Evolutionary conservation across 1,139 yeast genomes (phyloP), one percentile per base, ranked within the genome.

Genomic region (Candida freyschussii): DNA sequence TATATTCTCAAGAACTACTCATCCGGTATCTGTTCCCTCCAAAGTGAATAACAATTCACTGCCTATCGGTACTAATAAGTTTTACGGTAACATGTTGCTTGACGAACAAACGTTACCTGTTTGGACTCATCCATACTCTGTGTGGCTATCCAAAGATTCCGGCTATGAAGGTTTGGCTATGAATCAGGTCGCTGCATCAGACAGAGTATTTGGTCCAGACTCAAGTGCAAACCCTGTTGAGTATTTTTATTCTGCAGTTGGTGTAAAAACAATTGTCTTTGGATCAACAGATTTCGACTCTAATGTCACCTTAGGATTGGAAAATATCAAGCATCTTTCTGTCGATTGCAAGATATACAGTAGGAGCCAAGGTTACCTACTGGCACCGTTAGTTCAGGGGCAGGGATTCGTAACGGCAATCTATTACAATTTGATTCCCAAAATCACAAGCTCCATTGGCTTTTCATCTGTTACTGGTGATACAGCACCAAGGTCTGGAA

Each of bases 51-150:
- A 45, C 24, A 41, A 46, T n/a, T 45, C 53, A 9, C 59, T 53
- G 12, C 85, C 94, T 6, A 67, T 77, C 29, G 75, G 76, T 43
- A 86, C 96, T 13, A 87, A 87, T 61, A 85, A 86, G 55, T 87
- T 85, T 57, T 86, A 82, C 55, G 80, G 84, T 8, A 87, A 87
- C 57, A 61, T 86, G 53, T 60, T 85, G 40, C 69, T 87, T 16
- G 91, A 69, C 2, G 60, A 62, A 25, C 91, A 83, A 52, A 69
- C 72, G 9, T 60, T 72, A 34, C 80, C 73, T 3, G 72, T 79
- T 5, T 85, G 84, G 79, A 74, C 94, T 2, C 87, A 80, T 49
- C 96, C 96, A 2, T 86, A 84, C 52, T 77, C 86, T 2, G 58
- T 86, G 26, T 84, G 85, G 78, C 77, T 65, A 56, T 61, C 73